Percentiles rank a stretch among this genome's conserved stretches.
These are phyloP conservation scores for Bonia amplexicaulis DNA, from an alignment of 176 grass and related monocot species.

Conservation along the genomic window DNA sequence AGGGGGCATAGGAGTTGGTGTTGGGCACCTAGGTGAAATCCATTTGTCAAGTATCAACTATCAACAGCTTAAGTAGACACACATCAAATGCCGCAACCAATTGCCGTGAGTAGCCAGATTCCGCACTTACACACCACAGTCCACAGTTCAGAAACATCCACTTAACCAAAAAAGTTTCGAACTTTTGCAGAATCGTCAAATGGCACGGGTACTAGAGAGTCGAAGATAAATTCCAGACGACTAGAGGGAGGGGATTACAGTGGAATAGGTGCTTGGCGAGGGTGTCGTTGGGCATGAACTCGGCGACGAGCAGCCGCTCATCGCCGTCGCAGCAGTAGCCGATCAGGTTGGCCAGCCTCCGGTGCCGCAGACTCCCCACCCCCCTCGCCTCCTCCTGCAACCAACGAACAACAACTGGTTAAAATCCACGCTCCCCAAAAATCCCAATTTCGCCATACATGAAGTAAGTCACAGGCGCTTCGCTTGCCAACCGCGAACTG, in stretches of 20 bases:
- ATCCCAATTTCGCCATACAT: neutral
- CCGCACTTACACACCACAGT: neutral
- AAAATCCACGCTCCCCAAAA: neutral
- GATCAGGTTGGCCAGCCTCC: conserved; percentile 70
- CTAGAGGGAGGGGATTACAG: conserved; percentile 39
- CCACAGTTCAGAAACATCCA: neutral
- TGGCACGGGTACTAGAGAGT: neutral
- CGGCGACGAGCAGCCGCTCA: conserved; percentile 72
- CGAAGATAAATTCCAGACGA: neutral
- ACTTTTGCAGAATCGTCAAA: neutral
- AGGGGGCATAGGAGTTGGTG: neutral
- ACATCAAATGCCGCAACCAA: neutral
- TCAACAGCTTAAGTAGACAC: neutral
- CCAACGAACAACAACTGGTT: neutral
- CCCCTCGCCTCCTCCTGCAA: conserved; percentile 71
- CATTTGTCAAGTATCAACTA: neutral
- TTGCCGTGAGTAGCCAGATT: neutral
- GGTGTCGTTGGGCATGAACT: conserved; percentile 88
- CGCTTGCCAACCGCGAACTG: conserved; percentile 69
- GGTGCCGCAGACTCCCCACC: conserved; percentile 59
- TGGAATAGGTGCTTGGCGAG: conserved; percentile 78
- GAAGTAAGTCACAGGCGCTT: neutral
- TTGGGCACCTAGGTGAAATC: neutral
- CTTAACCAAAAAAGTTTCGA: neutral
- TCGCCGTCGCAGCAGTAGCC: conserved; percentile 79